phyloP scores from a whole-genome alignment of 169 alveolate genomes.

The Perkinsus olseni region DNA sequence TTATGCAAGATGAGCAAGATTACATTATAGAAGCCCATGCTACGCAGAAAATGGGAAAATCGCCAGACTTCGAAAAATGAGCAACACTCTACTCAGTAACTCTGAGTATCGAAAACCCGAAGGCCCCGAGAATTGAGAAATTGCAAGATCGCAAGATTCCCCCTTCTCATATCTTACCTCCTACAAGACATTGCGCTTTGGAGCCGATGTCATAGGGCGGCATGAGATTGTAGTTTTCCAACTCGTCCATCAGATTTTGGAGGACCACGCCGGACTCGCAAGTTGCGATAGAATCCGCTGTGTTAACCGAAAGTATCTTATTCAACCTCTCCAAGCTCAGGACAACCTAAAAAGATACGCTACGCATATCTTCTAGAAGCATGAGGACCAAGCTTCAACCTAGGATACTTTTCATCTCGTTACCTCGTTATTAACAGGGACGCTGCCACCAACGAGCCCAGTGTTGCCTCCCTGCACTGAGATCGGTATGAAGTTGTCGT shows the following conservation, averaged over 20 bases:
- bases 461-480: slow-evolving; percentile 74
- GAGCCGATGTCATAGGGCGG: slow-evolving; percentile 71
- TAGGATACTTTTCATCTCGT: no score
- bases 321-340: slow-evolving; percentile 43
- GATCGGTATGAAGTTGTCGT: slow-evolving; percentile 44
- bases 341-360: slow-evolving; percentile 19
- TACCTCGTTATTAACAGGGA: slow-evolving; percentile 62
- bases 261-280: slow-evolving; percentile 54
- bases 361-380: no score
- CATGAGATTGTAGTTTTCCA: slow-evolving; percentile 26
- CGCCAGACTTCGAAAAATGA: no score
- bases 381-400: no score
- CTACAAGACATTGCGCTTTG: slow-evolving; percentile 67
- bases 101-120: no score
- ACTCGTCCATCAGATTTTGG: slow-evolving; percentile 18
- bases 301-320: slow-evolving; percentile 42
- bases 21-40: no score
- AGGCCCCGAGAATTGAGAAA: no score
- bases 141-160: no score
- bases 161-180: no score
- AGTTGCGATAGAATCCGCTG: slow-evolving; percentile 28
- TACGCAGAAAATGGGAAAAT: no score
- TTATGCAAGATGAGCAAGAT: no score
- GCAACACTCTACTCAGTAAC: no score
- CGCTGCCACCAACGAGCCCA: slow-evolving; percentile 64